Conservation (phyloP, 139 green algal species). For the Micractinium conductrix region DNA sequence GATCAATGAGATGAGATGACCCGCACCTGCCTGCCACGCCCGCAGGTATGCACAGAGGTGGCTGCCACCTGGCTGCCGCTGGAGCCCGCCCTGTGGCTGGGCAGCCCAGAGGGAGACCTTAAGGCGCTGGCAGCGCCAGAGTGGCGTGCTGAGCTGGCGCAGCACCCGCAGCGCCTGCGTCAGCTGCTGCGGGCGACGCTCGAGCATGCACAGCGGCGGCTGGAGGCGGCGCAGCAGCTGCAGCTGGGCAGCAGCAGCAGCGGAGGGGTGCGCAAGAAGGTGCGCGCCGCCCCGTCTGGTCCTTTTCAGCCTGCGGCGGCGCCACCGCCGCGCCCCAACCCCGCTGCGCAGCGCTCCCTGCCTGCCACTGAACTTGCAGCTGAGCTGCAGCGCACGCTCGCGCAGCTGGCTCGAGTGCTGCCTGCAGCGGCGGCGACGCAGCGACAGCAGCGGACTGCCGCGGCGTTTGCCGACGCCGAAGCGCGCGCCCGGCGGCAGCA, state of each 20-base stretch:
- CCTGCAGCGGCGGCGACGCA: background rate
- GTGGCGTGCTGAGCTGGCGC: background rate
- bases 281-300: background rate
- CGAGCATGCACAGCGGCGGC: background rate
- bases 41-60: constrained; percentile 18
- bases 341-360: background rate
- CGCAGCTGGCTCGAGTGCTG: background rate
- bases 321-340: background rate
- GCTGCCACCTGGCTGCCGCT: background rate
- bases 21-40: background rate
- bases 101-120: background rate
- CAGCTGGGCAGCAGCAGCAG: background rate
- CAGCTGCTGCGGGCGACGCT: background rate
- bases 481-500: background rate
- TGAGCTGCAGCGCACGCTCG: background rate
- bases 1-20: too few relatives aligned
- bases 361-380: background rate
- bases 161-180: background rate
- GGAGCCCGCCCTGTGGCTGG: background rate
- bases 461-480: background rate
- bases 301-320: constrained; percentile 14
- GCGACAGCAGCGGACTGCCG: background rate
- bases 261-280: background rate
- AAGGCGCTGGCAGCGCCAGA: background rate
- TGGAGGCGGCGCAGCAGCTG: background rate